Percentiles rank a stretch among this genome's conserved stretches.
These are phyloP conservation scores for Zalerion maritima DNA, from an alignment of 495 filamentous ascomycete species.

Conservation along the genomic window DNA sequence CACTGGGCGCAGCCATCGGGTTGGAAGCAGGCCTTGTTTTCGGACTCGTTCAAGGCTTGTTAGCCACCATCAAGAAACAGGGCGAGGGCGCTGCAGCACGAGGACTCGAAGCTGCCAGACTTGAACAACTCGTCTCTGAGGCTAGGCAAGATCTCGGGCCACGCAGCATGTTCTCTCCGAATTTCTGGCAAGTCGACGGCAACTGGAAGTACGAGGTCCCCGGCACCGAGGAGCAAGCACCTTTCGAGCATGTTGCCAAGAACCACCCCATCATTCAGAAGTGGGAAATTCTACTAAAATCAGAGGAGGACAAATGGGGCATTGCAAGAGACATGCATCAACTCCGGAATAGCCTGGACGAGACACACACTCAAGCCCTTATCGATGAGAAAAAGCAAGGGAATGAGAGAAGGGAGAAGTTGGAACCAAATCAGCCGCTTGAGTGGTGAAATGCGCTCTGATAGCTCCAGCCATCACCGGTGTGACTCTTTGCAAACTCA, in stretches of 20 bases:
- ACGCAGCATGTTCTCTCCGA: constrained; percentile 44
- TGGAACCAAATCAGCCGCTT: too few relatives aligned
- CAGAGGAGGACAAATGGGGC: constrained; percentile 27
- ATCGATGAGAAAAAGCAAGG: too few relatives aligned
- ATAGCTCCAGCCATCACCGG: too few relatives aligned
- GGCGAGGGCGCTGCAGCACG: constrained; percentile 5
- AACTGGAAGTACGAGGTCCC: constrained; percentile 45
- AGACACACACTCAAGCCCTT: too few relatives aligned
- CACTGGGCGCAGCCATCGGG: constrained; percentile 65
- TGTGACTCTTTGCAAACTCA: too few relatives aligned
- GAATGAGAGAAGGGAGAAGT: too few relatives aligned
- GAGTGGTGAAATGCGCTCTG: too few relatives aligned
- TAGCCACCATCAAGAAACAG: constrained; percentile 16
- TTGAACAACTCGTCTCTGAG: constrained; percentile 28
- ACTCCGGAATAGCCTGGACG: too few relatives aligned
- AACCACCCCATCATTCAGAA: constrained; percentile 44
- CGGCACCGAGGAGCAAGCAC: constrained; percentile 12
- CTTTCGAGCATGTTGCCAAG: constrained; percentile 37
- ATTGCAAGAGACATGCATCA: constrained; percentile 25
- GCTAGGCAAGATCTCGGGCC: constrained; percentile 48
- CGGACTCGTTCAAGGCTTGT: constrained; percentile 55
- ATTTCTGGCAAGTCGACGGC: constrained; percentile 46
- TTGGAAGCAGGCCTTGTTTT: constrained; percentile 53
- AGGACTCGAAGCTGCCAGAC: constrained; percentile 14
- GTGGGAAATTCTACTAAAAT: constrained; percentile 33